Conservation (phyloP, 2,329 filamentous ascomycete species). For the Trichophyton benhamiae region DNA sequence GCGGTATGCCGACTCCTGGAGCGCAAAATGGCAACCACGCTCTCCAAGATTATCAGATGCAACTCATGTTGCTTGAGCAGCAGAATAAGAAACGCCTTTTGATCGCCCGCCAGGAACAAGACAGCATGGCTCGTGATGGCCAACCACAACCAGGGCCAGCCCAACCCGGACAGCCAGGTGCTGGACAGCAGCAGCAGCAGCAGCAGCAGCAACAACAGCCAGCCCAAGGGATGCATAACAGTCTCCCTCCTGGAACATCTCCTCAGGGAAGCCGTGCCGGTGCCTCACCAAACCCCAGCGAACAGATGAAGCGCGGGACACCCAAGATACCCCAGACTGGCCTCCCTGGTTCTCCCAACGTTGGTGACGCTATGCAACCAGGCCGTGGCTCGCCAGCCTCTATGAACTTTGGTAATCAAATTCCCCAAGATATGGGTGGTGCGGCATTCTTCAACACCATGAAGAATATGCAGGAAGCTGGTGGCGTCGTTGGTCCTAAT, state of each 20-base stretch:
- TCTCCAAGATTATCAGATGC: conserved; percentile 58
- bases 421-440: conserved; percentile 37
- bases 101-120: conserved; percentile 56
- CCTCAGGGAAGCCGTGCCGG: conserved; percentile 45
- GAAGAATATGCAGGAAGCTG: conserved; percentile 30
- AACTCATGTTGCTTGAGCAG: conserved; percentile 56
- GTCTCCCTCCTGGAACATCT: conserved; percentile 43
- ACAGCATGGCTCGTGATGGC: conserved; percentile 44
- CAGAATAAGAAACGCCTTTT: conserved; percentile 56
- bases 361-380: conserved; percentile 44
- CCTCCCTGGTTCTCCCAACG: conserved; percentile 45
- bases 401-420: conserved; percentile 41
- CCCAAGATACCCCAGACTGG: conserved; percentile 47
- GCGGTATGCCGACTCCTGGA: conserved; percentile 20
- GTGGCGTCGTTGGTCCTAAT: conserved; percentile 28
- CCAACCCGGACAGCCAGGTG: conserved; percentile 8
- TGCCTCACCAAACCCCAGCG: conserved; percentile 49
- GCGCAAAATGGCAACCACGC: conserved; percentile 43
- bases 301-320: conserved; percentile 51
- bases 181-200: conserved; percentile 30
- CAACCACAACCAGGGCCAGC: conserved; percentile 32
- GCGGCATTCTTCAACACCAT: conserved; percentile 29
- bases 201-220: conserved; percentile 28
- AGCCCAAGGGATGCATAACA: background rate
- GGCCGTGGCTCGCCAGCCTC: conserved; percentile 49